Percentiles rank a stretch among this genome's conserved stretches.
These are phyloP conservation scores for Neonectria ditissima DNA, from an alignment of 2,329 filamentous ascomycete species.

Conservation along the genomic window DNA sequence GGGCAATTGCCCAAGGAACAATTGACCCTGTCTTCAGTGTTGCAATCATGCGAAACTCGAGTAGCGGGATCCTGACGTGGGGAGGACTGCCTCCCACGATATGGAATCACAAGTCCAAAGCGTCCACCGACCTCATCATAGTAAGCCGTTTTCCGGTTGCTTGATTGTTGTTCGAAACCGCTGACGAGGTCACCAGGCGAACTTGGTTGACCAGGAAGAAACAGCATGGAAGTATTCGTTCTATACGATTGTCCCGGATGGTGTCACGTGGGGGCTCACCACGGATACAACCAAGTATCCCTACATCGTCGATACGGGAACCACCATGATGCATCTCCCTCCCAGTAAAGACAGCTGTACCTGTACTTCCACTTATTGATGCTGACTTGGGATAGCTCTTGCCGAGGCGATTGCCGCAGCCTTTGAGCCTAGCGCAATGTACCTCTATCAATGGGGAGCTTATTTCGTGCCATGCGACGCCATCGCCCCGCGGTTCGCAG, in stretches of 20 bases:
- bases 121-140: slow-evolving; percentile 58
- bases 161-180: background rate
- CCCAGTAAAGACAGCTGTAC: slow-evolving; percentile 52
- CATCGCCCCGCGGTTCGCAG: slow-evolving; percentile 57
- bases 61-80: slow-evolving; percentile 59
- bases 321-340: slow-evolving; percentile 63
- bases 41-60: slow-evolving; percentile 60
- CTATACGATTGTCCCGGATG: slow-evolving; percentile 65
- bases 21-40: slow-evolving; percentile 62
- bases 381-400: slow-evolving; percentile 49
- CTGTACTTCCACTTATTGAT: background rate
- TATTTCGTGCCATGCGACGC: slow-evolving; percentile 64
- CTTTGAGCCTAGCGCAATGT: slow-evolving; percentile 61
- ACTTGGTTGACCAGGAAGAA: slow-evolving; percentile 52
- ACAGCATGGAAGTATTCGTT: slow-evolving; percentile 62
- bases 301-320: slow-evolving; percentile 65
- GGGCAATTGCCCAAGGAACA: slow-evolving; percentile 58
- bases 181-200: slow-evolving; percentile 51
- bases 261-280: slow-evolving; percentile 57
- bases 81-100: slow-evolving; percentile 59
- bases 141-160: slow-evolving; percentile 48
- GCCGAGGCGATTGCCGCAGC: slow-evolving; percentile 60
- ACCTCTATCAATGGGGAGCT: slow-evolving; percentile 58
- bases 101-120: slow-evolving; percentile 45
- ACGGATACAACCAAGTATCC: slow-evolving; percentile 58